phyloP scores from a whole-genome alignment of 192 early-diverging fungal genomes.

The Coemansia asiatica region DNA sequence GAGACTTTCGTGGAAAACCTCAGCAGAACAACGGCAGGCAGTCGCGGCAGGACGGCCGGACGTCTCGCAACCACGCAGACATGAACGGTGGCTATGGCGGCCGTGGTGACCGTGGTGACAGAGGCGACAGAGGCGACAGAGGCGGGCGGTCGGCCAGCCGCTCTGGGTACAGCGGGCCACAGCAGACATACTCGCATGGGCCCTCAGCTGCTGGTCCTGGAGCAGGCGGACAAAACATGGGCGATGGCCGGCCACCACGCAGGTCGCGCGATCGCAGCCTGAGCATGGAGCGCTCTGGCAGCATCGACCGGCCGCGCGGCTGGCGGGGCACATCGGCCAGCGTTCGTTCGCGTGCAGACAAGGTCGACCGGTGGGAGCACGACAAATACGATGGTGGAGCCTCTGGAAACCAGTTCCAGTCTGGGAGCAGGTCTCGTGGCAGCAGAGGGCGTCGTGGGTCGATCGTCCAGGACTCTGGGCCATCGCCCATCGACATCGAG shows the following conservation, averaged over 20 bases:
- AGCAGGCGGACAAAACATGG: background rate
- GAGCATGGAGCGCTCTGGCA: constrained; percentile 42
- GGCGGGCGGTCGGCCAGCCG: constrained; percentile 37
- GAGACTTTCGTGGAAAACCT: constrained; percentile 3
- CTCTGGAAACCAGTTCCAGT: background rate
- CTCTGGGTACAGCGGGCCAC: constrained; percentile 9
- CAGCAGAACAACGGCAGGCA: background rate
- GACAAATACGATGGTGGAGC: constrained; percentile 30
- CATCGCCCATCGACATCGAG: constrained; percentile 22
- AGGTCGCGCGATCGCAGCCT: constrained; percentile 40
- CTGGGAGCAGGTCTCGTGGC: background rate
- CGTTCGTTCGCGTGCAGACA: constrained; percentile 26
- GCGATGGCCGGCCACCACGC: constrained; percentile 8
- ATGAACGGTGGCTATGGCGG: background rate
- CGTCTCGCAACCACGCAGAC: background rate
- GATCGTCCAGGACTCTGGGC: background rate
- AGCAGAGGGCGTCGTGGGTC: constrained; percentile 26
- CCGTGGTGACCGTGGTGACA: background rate
- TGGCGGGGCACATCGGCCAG: constrained; percentile 23
- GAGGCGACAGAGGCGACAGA: constrained; percentile 13
- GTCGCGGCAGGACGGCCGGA: background rate
- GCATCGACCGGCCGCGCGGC: constrained; percentile 24
- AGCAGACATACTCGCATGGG: constrained; percentile 11
- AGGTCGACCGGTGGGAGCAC: constrained; percentile 45
- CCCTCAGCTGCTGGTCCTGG: background rate